Evolutionary conservation across 2,329 filamentous ascomycete genomes (phyloP).

Genomic region (Colletotrichum truncatum): DNA sequence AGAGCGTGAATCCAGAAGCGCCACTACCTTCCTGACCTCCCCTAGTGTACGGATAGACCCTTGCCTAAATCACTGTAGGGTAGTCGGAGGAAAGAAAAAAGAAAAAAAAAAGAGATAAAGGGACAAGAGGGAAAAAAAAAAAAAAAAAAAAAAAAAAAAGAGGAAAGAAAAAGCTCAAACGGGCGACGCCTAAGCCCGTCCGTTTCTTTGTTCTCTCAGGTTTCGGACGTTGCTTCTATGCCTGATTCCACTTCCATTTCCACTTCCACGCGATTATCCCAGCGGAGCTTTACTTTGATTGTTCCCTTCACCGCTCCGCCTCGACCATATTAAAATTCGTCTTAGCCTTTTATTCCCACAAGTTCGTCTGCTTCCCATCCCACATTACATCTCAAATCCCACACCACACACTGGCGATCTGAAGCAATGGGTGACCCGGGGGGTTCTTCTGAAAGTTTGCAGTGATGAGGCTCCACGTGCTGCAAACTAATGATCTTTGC

Average conservation of each 20-base stretch:
- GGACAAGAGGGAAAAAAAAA: not conserved
- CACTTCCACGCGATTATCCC: not conserved
- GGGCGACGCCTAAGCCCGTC: not conserved
- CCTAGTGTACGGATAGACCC: not conserved
- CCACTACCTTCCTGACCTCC: not conserved
- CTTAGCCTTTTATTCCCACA: constrained; percentile 9
- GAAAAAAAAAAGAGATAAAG: not conserved
- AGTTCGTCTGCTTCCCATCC: constrained; percentile 23
- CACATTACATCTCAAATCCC: not conserved
- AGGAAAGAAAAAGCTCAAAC: constrained; percentile 5
- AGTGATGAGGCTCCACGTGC: not conserved
- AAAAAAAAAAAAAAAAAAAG: not conserved
- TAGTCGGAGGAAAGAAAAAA: not conserved
- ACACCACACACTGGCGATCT: not conserved
- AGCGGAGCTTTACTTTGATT: not conserved
- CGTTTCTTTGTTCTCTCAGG: constrained; percentile 25
- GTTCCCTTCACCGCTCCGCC: not conserved
- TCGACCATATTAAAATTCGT: not conserved
- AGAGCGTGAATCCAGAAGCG: not conserved
- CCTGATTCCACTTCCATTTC: constrained; percentile 6
- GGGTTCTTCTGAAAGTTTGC: constrained; percentile 2
- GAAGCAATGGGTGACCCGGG: not conserved
- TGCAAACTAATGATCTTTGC: not conserved
- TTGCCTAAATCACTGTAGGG: not conserved
- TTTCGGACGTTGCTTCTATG: constrained; percentile 17